Conservation (phyloP, 176 grass and related monocot genomes). For the Phoenix dactylifera region DNA sequence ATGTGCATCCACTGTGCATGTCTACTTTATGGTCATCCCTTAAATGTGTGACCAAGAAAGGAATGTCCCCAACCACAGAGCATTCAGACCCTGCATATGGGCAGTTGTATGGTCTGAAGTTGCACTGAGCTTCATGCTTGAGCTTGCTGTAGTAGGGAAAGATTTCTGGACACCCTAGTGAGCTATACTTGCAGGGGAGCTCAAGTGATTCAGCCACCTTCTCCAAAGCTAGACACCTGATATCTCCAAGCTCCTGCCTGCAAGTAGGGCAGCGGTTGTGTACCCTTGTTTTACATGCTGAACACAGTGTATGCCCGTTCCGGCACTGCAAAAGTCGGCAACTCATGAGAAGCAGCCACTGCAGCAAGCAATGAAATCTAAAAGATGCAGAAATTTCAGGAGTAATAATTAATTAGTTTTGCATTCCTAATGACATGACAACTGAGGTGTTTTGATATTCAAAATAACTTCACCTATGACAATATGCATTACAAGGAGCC, state of each 20-base stretch:
- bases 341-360: background rate
- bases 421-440: too few relatives aligned
- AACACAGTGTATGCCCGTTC: slow-evolving; percentile 25
- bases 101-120: slow-evolving; percentile 21
- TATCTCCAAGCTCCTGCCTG: slow-evolving; percentile 27
- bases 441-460: too few relatives aligned
- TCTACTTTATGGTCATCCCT: slow-evolving; percentile 27
- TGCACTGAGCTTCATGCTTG: slow-evolving; percentile 26
- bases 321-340: slow-evolving; percentile 14
- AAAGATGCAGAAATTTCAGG: background rate
- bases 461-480: too few relatives aligned
- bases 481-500: too few relatives aligned
- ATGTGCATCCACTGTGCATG: slow-evolving; percentile 26
- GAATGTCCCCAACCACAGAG: slow-evolving; percentile 24
- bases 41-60: slow-evolving; percentile 21
- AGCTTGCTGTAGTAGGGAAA: slow-evolving; percentile 29
- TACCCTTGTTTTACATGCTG: slow-evolving; percentile 21
- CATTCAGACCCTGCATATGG: slow-evolving; percentile 28
- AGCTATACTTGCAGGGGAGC: slow-evolving; percentile 21
- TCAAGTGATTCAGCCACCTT: slow-evolving; percentile 28
- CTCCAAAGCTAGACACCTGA: slow-evolving; percentile 23
- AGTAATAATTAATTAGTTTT: too few relatives aligned
- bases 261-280: slow-evolving; percentile 31
- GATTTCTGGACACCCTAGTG: slow-evolving; percentile 23
- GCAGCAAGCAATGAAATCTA: background rate